Base-by-base conservation (phyloP, 345 rosid genomes). In the Erodium maritimum region DNA sequence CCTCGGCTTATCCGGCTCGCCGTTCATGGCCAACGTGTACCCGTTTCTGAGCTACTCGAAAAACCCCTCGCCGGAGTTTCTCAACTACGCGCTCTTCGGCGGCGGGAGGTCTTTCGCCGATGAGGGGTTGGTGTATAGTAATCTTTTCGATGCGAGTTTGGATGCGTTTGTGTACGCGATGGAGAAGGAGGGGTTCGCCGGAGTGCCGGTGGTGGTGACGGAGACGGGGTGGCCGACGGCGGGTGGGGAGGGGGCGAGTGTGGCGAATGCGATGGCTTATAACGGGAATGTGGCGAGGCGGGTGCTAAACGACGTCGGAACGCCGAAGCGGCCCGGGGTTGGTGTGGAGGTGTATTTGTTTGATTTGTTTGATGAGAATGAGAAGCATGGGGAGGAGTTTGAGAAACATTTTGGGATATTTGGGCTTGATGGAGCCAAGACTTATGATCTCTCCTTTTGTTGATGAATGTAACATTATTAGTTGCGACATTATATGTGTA, bases 191-290 rank as follows among this genome's bases (percentile, higher is more conserved):
- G 75, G 75, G 5, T 70, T 64, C n/a, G 48, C 50, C 1, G 68
- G 61, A 50, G 22, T 67, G 42, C 51, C 48, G 56, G 52, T 75
- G 51, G 68, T 62, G 22, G 73, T 67, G 56, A n/a, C 73, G 19
- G 79, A 75, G 64, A 70, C 75, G 0, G 79, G 79, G 48, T 75
- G 79, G 75, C 75, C 79, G 33, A 71, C 67, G 17, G 67, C 58
- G 0, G 75, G 75, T 7, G 70, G 75, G 10, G 68, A 59, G 55
- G 77, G 62, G 12, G 71, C 77, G 0, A 54, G 60, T 25, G 17
- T 12, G 51, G 61, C 19, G 0, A 56, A 63, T 37, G 77, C 74
- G 18, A 5, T 60, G 65, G 64, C 63, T 0, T 78, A 61, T 50
- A 72, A 67, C 23, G 57, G 57, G 57, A 70, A 78, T 21, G 72